Evolutionary conservation across 2,329 filamentous ascomycete genomes (phyloP).

Genomic region (Thelonectria blattea): DNA sequence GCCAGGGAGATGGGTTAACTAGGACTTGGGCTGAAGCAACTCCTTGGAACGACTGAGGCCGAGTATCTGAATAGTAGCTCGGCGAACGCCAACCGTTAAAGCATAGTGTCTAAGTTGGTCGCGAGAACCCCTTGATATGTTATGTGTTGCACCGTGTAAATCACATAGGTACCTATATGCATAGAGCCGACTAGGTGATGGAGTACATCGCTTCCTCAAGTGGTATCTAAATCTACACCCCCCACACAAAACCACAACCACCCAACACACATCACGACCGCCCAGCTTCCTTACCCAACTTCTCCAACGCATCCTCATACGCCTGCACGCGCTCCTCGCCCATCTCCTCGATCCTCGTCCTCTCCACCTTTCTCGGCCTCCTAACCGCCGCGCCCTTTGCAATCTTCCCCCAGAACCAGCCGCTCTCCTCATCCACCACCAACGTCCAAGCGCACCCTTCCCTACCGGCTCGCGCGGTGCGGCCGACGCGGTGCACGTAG

Average conservation of each 20-base stretch:
- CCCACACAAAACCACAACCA: neutral
- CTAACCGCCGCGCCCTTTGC: slow-evolving; percentile 61
- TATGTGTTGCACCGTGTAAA: too few species aligned
- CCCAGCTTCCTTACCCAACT: slow-evolving; percentile 66
- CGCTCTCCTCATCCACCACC: slow-evolving; percentile 79
- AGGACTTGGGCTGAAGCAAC: too few species aligned
- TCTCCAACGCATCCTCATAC: slow-evolving; percentile 65
- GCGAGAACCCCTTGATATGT: too few species aligned
- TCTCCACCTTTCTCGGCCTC: slow-evolving; percentile 53
- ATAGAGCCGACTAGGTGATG: too few species aligned
- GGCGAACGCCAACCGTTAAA: too few species aligned
- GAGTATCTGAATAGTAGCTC: too few species aligned
- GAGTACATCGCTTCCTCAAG: too few species aligned
- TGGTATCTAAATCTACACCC: too few species aligned
- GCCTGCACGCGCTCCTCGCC: slow-evolving; percentile 51
- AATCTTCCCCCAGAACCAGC: slow-evolving; percentile 92
- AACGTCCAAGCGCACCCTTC: slow-evolving; percentile 84
- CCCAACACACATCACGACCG: slow-evolving; percentile 29
- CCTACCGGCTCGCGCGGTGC: slow-evolving; percentile 83
- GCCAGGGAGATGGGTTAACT: too few species aligned
- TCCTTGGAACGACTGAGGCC: too few species aligned
- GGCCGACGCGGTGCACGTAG: slow-evolving; percentile 91
- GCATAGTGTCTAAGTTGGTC: too few species aligned
- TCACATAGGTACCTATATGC: too few species aligned
- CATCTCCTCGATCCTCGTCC: slow-evolving; percentile 56